phyloP scores from a whole-genome alignment of 2,329 filamentous ascomycete genomes.

The Verticillium klebahnii region DNA sequence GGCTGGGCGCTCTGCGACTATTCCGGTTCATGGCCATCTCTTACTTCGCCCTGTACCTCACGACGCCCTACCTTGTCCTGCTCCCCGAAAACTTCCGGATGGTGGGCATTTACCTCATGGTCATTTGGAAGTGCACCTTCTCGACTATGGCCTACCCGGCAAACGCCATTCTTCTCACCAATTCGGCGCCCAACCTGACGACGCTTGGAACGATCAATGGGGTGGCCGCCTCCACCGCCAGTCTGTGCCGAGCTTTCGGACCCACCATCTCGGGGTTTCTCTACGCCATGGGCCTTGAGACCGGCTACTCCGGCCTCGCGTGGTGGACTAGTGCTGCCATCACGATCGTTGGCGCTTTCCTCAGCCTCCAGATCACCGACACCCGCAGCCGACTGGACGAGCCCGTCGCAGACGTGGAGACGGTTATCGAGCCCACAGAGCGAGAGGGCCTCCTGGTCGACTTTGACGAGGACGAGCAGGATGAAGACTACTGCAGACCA shows the following conservation, averaged over 20 bases:
- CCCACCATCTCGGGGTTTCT: slow-evolving; percentile 83
- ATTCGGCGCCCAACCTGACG: slow-evolving; percentile 77
- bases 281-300: slow-evolving; percentile 72
- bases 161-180: slow-evolving; percentile 83
- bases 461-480: neutral
- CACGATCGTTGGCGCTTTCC: slow-evolving; percentile 66
- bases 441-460: slow-evolving; percentile 6
- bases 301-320: slow-evolving; percentile 80
- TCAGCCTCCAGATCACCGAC: slow-evolving; percentile 74
- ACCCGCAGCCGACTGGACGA: slow-evolving; percentile 40
- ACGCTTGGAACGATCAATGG: slow-evolving; percentile 92
- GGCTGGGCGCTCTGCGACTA: slow-evolving; percentile 72
- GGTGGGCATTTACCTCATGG: slow-evolving; percentile 68
- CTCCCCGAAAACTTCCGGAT: slow-evolving; percentile 69
- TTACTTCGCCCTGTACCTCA: slow-evolving; percentile 84
- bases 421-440: slow-evolving; percentile 19
- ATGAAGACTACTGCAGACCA: neutral
- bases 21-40: slow-evolving; percentile 77
- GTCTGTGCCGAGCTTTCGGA: slow-evolving; percentile 80
- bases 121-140: slow-evolving; percentile 91
- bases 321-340: slow-evolving; percentile 90
- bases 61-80: slow-evolving; percentile 84
- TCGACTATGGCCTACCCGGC: slow-evolving; percentile 88
- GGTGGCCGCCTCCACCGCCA: slow-evolving; percentile 85
- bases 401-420: slow-evolving; percentile 34